Evolutionary conservation across 1,284 basidiomycete species (phyloP), one percentile per base, ranked within the genome.

Genomic region (Sporisorium reilianum): DNA sequence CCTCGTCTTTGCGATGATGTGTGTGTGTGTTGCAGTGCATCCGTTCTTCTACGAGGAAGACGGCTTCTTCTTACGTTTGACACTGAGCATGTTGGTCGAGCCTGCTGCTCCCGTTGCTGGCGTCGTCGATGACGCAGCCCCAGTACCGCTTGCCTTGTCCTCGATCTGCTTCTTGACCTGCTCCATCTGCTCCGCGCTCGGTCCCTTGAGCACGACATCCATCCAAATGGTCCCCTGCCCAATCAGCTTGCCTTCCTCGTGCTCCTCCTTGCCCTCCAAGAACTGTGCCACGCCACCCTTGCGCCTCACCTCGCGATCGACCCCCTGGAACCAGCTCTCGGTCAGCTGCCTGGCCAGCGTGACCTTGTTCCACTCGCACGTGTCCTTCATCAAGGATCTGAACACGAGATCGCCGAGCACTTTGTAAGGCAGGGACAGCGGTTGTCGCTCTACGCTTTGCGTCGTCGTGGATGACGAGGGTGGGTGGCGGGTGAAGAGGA

Each of bases 341-440:
- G 82, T 84, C n/a, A 82, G 59, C 12, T 52, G 41, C 7, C 44
- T 38, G 0, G 81, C 67, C 2, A 50, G 34, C 0, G 51, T 38
- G 0, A 48, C 30, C 44, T 69, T 64, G 26, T 68, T 64, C 82
- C 82, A 84, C 10, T 76, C 75, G 57, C 82, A 84, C 5, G 67
- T 62, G 40, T 84, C 82, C 28, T 64, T 66, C 76, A 81, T 77
- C 6, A 84, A 46, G n/a, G 69, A 57, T 46, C 76, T 72, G 32
- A 78, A 67, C 12, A 83, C 67, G 34, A 81, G 23, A 40, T 83
- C 79, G 2, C 55, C 64, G 11, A 82, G 28, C 14, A 72, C 63
- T 10, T 73, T 73, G 55, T 78, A 75, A 3, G 80, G 80, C 2
- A 83, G 51, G 3, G 76, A 66, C 3, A 71, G 45, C 5, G 79